Evolutionary conservation across 352 stramenopile genomes (phyloP), one percentile per base, ranked within the genome.

Genomic region (Phytophthora foliorum): DNA sequence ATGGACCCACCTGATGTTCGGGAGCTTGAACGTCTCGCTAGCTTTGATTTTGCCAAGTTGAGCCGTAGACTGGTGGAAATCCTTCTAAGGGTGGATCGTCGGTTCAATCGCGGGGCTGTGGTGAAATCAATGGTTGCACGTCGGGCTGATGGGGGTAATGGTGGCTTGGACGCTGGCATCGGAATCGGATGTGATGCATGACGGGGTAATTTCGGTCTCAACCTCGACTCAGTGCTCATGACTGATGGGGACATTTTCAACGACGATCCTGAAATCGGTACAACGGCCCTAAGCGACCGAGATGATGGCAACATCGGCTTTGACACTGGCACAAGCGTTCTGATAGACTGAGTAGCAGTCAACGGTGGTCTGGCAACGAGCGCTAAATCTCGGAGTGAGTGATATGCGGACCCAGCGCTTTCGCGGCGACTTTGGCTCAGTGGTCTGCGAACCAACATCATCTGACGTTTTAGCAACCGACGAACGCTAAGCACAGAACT

Each of bases 1-100:
- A 6, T 36, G 3, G 34, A 41, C 4, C 13, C 7, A 41, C 34
- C 17, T 13, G 34, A 41, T 34, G 41, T 24, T 49, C 56, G 42
- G 16, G 21, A 19, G 9, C 42, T 63, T 5, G 56, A 63, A 34
- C 56, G 56, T 14, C 19, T 54, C 6, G 56, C 56, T 19, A 63
- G 22, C 44, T 63, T 63, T 8, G 51, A 14, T 9, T 19, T 55
- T n/a, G 24, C 41, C 25, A 19, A n/a, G 3, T 44, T 56, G 9
- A 63, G 10, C 3, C 56, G 56, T 19, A 31, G 56, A 29, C 21
- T 34, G 4, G 39, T 17, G 10, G 41, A 45, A 3, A 63, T 4
- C 7, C 17, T 41, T 41, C 7, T 41, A 14, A 41, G 7, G 10
- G 34, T 14, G 2, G 34, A 17, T 6, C 34, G 34, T 17, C 34